Conservation (phyloP, 352 stramenopile species). For the Plasmopara muralis region DNA sequence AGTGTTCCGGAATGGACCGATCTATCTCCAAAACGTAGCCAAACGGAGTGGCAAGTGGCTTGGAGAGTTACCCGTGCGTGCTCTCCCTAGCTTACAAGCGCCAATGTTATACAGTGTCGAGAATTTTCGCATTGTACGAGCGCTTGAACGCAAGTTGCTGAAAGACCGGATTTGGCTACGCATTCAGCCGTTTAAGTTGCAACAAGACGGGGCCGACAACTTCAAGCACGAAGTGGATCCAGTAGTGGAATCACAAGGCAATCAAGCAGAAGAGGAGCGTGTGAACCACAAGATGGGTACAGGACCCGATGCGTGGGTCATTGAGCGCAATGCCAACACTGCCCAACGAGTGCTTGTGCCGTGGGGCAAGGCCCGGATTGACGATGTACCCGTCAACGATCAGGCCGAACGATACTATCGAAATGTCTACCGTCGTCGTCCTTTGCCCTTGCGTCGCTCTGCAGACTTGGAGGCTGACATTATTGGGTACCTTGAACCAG, state of each 20-base stretch:
- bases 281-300: slow-evolving; percentile 2
- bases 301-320: slow-evolving; percentile 49
- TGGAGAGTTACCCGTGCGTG: slow-evolving; percentile 56
- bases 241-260: slow-evolving; percentile 10
- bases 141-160: slow-evolving; percentile 59
- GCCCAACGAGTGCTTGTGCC: slow-evolving; percentile 53
- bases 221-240: slow-evolving; percentile 2
- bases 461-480: slow-evolving; percentile 44
- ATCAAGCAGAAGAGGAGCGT: slow-evolving; percentile 9
- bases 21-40: slow-evolving; percentile 70
- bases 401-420: slow-evolving; percentile 56
- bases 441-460: slow-evolving; percentile 43
- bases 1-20: slow-evolving; percentile 25
- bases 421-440: slow-evolving; percentile 53
- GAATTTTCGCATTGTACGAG: slow-evolving; percentile 46
- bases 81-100: slow-evolving; percentile 55
- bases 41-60: slow-evolving; percentile 44
- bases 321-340: slow-evolving; percentile 70
- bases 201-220: neutral
- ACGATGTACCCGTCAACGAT: slow-evolving; percentile 28
- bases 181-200: slow-evolving; percentile 24
- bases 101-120: slow-evolving; percentile 42
- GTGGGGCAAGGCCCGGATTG: slow-evolving; percentile 36
- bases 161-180: slow-evolving; percentile 72
- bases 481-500: slow-evolving; percentile 46